A percentile compares a stretch with the other conserved stretches of the same genome.
These are phyloP conservation scores for Monosporascus sp. DNA, from an alignment of 2,329 filamentous ascomycete genomes.

Conservation along the genomic window DNA sequence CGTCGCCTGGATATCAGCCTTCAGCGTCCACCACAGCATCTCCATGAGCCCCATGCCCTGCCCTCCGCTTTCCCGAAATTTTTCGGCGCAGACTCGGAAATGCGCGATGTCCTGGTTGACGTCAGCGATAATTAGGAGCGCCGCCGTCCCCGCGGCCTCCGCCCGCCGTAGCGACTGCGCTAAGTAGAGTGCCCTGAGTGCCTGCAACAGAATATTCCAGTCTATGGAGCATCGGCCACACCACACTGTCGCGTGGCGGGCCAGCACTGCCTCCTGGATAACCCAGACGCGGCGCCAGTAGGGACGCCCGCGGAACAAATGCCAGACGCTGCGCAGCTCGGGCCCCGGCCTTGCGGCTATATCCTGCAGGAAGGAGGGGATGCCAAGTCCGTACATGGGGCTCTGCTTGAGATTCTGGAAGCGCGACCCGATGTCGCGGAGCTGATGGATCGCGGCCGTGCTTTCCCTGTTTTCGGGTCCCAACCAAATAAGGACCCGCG, in stretches of 20 bases:
- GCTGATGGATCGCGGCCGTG: background rate
- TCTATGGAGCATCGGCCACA: background rate
- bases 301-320: background rate
- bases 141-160: background rate
- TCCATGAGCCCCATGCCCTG: background rate
- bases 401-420: background rate
- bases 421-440: background rate
- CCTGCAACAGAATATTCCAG: background rate
- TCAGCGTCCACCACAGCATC: background rate
- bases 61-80: background rate
- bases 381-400: background rate
- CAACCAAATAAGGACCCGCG: conserved; percentile 2
- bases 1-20: background rate
- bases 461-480: background rate
- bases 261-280: background rate
- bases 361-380: background rate
- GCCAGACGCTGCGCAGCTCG: background rate
- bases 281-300: background rate
- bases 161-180: background rate
- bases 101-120: background rate
- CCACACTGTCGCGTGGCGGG: background rate
- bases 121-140: background rate
- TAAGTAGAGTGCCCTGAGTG: background rate
- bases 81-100: background rate
- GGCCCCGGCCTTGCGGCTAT: background rate